These are phyloP conservation scores for Aspergillus aculeatus DNA, from an alignment of 2,329 filamentous ascomycete genomes.

Conservation along the genomic window DNA sequence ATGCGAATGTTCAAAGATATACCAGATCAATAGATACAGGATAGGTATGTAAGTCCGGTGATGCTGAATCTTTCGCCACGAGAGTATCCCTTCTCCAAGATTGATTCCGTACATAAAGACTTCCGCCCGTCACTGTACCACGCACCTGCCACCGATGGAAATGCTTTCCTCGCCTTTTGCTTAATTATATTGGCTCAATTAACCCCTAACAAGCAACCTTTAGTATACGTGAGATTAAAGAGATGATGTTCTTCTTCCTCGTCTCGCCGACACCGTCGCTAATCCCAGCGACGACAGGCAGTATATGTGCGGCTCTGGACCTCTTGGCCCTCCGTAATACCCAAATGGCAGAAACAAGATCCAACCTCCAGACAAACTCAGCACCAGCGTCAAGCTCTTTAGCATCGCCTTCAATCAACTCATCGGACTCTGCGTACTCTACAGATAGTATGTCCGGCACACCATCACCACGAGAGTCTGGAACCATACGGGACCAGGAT, in stretches of 20 bases:
- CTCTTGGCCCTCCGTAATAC: not conserved
- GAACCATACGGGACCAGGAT: not conserved
- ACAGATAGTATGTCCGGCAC: not conserved
- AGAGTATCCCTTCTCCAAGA: too few species aligned
- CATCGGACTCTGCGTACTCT: not conserved
- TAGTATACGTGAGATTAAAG: too few species aligned
- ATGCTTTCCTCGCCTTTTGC: too few species aligned
- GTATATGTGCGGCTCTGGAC: not conserved
- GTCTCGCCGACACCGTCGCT: not conserved
- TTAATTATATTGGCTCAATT: too few species aligned
- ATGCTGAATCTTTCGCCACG: too few species aligned
- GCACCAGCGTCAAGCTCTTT: not conserved
- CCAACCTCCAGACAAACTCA: not conserved
- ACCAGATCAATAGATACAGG: too few species aligned
- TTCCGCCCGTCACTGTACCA: too few species aligned
- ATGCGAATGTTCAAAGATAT: too few species aligned
- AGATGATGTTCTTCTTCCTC: not conserved
- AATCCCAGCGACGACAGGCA: not conserved
- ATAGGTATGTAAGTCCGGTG: too few species aligned
- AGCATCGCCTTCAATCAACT: not conserved
- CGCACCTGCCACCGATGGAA: too few species aligned
- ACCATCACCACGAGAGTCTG: not conserved
- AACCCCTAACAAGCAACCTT: too few species aligned
- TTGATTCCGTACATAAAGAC: too few species aligned
- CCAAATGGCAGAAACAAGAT: not conserved